A percentile compares a stretch with the other conserved stretches of the same genome.
Evolutionary conservation across 176 grass and related monocot species (phyloP).

Genomic region (Saccharum officinarum): DNA sequence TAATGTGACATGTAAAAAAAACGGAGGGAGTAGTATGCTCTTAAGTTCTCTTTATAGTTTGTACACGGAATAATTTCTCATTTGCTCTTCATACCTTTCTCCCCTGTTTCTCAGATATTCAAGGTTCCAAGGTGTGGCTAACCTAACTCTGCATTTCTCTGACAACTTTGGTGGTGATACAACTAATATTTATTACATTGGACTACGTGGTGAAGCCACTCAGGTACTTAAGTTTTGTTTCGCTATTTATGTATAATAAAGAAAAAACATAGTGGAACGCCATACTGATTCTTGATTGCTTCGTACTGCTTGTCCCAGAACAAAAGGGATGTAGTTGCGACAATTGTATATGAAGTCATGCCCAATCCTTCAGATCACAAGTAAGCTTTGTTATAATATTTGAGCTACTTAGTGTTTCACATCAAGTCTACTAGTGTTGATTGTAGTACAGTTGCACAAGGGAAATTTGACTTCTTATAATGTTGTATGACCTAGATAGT

Average conservation of each 20-base stretch:
- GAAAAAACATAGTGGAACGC: slow-evolving; percentile 13
- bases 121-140: slow-evolving; percentile 96
- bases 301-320: slow-evolving; percentile 45
- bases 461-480: background rate
- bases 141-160: slow-evolving; percentile 97
- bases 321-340: slow-evolving; percentile 97
- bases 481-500: background rate
- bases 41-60: slow-evolving; percentile 4
- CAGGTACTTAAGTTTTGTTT: slow-evolving; percentile 52
- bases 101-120: slow-evolving; percentile 61
- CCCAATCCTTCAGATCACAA: slow-evolving; percentile 97
- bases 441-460: background rate
- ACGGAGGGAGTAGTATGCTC: background rate
- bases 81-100: slow-evolving; percentile 9
- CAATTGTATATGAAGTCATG: slow-evolving; percentile 97
- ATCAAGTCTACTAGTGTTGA: background rate
- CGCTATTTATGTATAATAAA: background rate
- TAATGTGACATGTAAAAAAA: background rate
- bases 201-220: slow-evolving; percentile 95
- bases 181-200: slow-evolving; percentile 96
- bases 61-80: background rate
- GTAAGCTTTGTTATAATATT: slow-evolving; percentile 55
- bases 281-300: slow-evolving; percentile 38
- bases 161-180: slow-evolving; percentile 93
- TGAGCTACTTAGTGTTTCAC: background rate